Conservation (phyloP, 1,284 basidiomycete genomes). For the Ganoderma sinense region DNA sequence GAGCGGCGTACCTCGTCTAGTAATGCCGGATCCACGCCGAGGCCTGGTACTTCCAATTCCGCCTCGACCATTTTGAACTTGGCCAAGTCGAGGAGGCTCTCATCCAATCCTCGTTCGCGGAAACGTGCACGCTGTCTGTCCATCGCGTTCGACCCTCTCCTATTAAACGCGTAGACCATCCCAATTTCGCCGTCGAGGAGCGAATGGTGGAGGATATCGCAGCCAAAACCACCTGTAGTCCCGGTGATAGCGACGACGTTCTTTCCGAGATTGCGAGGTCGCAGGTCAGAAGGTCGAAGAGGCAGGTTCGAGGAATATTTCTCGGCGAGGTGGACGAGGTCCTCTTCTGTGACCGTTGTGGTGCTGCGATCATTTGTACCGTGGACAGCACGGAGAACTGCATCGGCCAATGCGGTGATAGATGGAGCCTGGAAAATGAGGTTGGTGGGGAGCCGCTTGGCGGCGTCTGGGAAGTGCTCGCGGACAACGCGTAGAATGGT, state of each 20-base stretch:
- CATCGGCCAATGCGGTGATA: slow-evolving; percentile 37
- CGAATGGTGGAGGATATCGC: slow-evolving; percentile 26
- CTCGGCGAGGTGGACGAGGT: slow-evolving; percentile 19
- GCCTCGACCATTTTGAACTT: slow-evolving; percentile 45
- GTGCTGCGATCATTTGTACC: slow-evolving; percentile 28
- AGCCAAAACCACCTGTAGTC: slow-evolving; percentile 33
- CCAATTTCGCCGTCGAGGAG: slow-evolving; percentile 16
- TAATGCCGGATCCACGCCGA: slow-evolving; percentile 38
- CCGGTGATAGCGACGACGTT: slow-evolving; percentile 36
- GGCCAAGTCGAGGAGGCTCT: slow-evolving; percentile 31
- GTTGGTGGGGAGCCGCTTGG: slow-evolving; percentile 32
- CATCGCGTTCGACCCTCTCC: slow-evolving; percentile 9
- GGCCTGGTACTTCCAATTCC: slow-evolving; percentile 35
- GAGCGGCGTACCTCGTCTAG: slow-evolving; percentile 36
- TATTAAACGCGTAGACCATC: slow-evolving; percentile 32
- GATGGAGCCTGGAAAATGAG: slow-evolving; percentile 47
- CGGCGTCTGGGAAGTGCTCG: slow-evolving; percentile 11
- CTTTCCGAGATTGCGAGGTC: neutral
- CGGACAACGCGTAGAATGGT: slow-evolving; percentile 38
- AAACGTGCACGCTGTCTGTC: slow-evolving; percentile 41
- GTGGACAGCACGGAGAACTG: slow-evolving; percentile 25
- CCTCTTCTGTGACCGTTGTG: slow-evolving; percentile 15
- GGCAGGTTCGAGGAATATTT: slow-evolving; percentile 25
- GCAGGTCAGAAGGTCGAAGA: slow-evolving; percentile 7
- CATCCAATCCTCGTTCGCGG: slow-evolving; percentile 39